Evolutionary conservation across 2,329 filamentous ascomycete species (phyloP).

Genomic region (Penicillium sp.): DNA sequence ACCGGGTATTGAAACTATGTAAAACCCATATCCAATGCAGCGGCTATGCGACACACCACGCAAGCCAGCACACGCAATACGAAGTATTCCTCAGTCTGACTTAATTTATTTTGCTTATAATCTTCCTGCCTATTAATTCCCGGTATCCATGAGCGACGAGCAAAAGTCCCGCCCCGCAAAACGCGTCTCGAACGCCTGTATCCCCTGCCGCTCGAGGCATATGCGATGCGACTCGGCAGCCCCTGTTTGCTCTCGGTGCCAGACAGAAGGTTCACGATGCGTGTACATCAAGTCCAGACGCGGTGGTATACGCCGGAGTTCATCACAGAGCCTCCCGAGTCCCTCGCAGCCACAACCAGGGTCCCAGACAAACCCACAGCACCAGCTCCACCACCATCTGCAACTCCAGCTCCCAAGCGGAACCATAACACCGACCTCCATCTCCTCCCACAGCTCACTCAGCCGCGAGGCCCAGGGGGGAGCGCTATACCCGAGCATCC

Average conservation of each 20-base stretch:
- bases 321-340: neutral
- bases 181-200: slow-evolving; percentile 11
- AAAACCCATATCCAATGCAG: neutral
- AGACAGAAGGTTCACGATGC: neutral
- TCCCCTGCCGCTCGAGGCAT: slow-evolving; percentile 5
- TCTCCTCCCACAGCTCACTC: neutral
- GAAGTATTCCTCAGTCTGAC: neutral
- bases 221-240: slow-evolving; percentile 8
- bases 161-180: slow-evolving; percentile 2
- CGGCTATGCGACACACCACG: neutral
- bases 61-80: neutral
- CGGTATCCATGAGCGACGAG: neutral
- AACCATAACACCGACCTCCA: neutral
- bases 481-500: neutral
- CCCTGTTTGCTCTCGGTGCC: slow-evolving; percentile 3
- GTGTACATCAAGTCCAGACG: slow-evolving; percentile 10
- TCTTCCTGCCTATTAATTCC: neutral
- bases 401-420: neutral
- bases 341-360: no score
- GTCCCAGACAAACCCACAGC: neutral
- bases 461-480: neutral
- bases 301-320: slow-evolving; percentile 2
- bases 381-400: neutral
- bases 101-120: neutral
- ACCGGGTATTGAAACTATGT: neutral